A percentile compares a stretch with the other conserved stretches of the same genome.
Evolutionary conservation across 768 basidiomycete genomes (phyloP).

Genomic region (Pulveroboletus frians): DNA sequence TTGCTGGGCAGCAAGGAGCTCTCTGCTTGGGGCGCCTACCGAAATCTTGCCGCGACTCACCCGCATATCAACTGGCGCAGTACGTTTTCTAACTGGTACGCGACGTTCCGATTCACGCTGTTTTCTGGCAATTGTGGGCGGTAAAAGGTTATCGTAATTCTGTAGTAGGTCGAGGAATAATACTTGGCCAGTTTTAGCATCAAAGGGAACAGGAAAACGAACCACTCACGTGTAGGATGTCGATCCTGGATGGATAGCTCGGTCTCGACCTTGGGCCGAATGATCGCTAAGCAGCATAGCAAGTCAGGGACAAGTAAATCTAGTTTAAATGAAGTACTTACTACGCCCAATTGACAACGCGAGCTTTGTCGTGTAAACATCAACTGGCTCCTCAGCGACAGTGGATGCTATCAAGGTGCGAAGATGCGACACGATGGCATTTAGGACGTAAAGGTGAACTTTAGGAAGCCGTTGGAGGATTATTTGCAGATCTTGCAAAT

Average conservation of each 20-base stretch:
- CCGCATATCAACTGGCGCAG: conserved; percentile 84
- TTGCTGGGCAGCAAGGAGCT: conserved; percentile 68
- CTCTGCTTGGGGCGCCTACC: conserved; percentile 61
- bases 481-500: conserved; percentile 53
- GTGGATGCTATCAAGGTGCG: conserved; percentile 67
- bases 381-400: conserved; percentile 61
- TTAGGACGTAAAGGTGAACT: conserved; percentile 76
- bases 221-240: conserved; percentile 64
- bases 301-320: neutral
- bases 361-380: conserved; percentile 82
- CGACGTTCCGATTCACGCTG: conserved; percentile 84
- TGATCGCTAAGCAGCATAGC: conserved; percentile 47
- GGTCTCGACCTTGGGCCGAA: conserved; percentile 78
- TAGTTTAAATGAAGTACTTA: conserved; percentile 36
- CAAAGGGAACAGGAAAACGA: neutral
- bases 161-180: conserved; percentile 83
- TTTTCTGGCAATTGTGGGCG: conserved; percentile 78
- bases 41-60: conserved; percentile 75
- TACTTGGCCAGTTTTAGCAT: conserved; percentile 37
- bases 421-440: conserved; percentile 73
- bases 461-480: conserved; percentile 69
- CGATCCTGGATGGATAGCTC: conserved; percentile 89
- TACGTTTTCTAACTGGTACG: conserved; percentile 78
- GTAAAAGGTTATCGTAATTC: conserved; percentile 68
- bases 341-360: conserved; percentile 83